phyloP scores from a whole-genome alignment of 176 grass and related monocot genomes.

The Melocanna baccifera region DNA sequence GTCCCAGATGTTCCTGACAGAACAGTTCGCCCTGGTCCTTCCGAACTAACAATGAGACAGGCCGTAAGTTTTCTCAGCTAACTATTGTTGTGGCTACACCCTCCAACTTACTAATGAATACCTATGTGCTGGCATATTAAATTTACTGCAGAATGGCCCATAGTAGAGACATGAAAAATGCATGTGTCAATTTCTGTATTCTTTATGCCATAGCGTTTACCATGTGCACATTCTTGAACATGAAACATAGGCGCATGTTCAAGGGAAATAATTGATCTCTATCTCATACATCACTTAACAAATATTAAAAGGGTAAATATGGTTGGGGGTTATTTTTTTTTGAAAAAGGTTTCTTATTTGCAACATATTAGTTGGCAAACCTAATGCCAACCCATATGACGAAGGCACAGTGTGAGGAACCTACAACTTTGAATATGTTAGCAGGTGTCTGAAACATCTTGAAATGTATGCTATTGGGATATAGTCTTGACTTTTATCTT shows the following conservation, averaged over 20 bases:
- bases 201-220: not conserved
- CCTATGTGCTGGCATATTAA: not conserved
- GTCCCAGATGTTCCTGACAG: not conserved
- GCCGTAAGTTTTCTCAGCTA: constrained; percentile 38
- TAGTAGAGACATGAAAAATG: not conserved
- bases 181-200: not conserved
- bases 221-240: not conserved
- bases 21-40: constrained; percentile 20
- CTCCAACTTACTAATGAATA: not conserved
- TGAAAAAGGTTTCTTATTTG: not conserved
- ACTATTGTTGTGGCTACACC: not conserved
- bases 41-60: constrained; percentile 14
- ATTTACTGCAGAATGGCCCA: not conserved
- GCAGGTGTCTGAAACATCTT: not conserved
- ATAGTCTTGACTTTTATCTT: not conserved
- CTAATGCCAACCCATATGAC: not conserved
- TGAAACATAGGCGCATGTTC: not conserved
- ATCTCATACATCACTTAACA: not conserved
- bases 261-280: not conserved
- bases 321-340: not conserved
- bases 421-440: not conserved
- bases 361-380: constrained; percentile 14
- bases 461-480: not conserved
- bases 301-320: not conserved
- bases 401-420: not conserved